Evolutionary conservation across 2,329 filamentous ascomycete genomes (phyloP), one percentile per base, ranked within the genome.

Genomic region (Mycogone perniciosa): DNA sequence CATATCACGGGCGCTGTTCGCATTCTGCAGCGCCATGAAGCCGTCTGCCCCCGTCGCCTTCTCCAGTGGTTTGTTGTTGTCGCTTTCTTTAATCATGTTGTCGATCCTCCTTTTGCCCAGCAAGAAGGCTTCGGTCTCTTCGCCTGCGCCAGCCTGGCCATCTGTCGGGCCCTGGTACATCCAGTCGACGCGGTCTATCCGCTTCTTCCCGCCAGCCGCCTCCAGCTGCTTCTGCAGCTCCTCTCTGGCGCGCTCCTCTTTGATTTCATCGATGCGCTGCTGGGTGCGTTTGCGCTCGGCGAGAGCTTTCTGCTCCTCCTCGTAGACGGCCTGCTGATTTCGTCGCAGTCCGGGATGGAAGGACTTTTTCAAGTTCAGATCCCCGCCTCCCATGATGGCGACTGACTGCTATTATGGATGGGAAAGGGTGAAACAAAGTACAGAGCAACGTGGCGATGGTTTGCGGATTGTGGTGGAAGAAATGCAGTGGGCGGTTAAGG

Each of bases 211-310:
- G 35, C 93, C 93, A 1, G 90, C 86, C 2, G 86, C 85, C 70
- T 96, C 93, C 51, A 96, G 89, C 58, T 97, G 80, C 47, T 84
- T 82, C 68, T 96, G 88, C 1, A 97, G 81, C 67, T 97, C 91
- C 67, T 96, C 89, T 58, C 96, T 88, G 44, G 88, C 85, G 43
- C 91, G 84, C 72, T 99, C 95, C 67, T 97, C 91, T 59, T 91
- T 89, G 58, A 95, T 85, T 70, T 99, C 93, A 63, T 95, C 91
- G 63, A 90, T 82, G 55, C 95, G 85, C 63, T 93, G 88, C 52
- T 95, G 89, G 55, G 90, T 95, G 59, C 87, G 86, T 68, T 97
- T 97, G 70, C 93, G 86, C 76, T 99, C 93, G 48, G 93, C 89
- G 9, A 99, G 82, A 4, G 92, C 93, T 59, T 89, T 88, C 67